Base-by-base conservation (phyloP, 1,284 basidiomycete genomes). In the Malassezia pachydermatis region DNA sequence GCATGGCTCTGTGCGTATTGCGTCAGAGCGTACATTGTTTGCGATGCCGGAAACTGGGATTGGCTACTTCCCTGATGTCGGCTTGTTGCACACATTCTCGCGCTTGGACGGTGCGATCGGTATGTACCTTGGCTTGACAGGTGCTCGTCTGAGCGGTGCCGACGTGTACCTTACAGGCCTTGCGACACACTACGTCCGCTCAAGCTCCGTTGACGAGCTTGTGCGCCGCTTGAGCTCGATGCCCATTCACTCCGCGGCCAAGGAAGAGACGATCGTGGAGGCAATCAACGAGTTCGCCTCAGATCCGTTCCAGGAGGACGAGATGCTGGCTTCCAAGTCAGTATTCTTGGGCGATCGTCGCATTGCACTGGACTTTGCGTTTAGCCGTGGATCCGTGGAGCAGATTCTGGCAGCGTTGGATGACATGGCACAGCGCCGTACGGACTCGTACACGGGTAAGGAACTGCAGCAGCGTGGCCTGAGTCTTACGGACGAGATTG, bases 111-210 rank as follows among this genome's bases (percentile, higher is more conserved):
- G 94, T 13, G 78, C 86, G 59, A 72, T 96, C 45, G 94, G 94
- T 33, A 84, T 86, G 16, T 98, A 94, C 76, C 80, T 98, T 47
- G 86, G 83, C n/a, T 75, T 98, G 62, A 96, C 92, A 4, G 83
- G 84, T 30, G 59, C 59, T 5, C 46, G 65, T 2, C 59, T 71
- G 36, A 50, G 48, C 5, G 68, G 68, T 16, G 58, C 60, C 13
- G 68, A 71, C 28, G 58, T 62, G 4, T 71, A 71, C 43, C 54
- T 67, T 22, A 32, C 51, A 29, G 68, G 68, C 13, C 48, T 70
- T 7, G 68, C 63, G 5, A 67, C 68, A 6, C 68, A 70, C 59
- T 69, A 59, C 45, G 38, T 70, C 14, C 23, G 51, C 20, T 62
- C 58, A 17, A 46, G 45, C 33, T 41, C 32, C 42, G 59, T 70